Percentiles rank a stretch among this genome's conserved stretches.
phyloP scores from a whole-genome alignment of 352 stramenopile genomes.

The Phytophthora europaea region DNA sequence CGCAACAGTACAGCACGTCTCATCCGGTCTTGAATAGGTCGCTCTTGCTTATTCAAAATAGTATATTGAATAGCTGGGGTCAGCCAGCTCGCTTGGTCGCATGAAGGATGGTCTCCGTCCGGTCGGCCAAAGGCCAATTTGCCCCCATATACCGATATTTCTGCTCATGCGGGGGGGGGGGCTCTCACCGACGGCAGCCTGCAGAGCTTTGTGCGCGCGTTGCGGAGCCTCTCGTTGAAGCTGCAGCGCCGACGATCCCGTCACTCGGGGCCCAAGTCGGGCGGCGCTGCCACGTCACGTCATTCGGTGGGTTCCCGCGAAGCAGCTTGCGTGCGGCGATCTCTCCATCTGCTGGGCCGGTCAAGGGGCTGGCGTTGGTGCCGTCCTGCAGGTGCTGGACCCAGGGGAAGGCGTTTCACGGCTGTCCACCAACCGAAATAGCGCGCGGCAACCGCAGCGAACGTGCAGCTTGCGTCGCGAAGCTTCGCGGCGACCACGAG shows the following conservation, averaged over 20 bases:
- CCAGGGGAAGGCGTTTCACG: conserved; percentile 5
- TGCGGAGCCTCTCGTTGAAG: conserved; percentile 1
- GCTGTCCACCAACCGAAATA: conserved; percentile 24
- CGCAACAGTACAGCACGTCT: not conserved
- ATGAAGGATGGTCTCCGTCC: not conserved
- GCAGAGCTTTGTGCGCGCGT: not conserved
- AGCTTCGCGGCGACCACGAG: conserved; percentile 19
- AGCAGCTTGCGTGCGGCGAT: conserved; percentile 11
- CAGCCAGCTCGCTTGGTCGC: not conserved
- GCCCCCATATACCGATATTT: too few species aligned
- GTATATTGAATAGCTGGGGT: not conserved
- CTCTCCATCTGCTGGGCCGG: conserved; percentile 16
- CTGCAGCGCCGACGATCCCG: not conserved
- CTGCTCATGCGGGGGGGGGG: too few species aligned
- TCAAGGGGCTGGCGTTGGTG: not conserved
- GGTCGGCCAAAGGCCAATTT: too few species aligned
- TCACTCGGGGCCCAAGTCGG: too few species aligned
- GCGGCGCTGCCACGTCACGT: not conserved
- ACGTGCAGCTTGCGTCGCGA: conserved; percentile 18
- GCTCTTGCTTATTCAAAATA: not conserved
- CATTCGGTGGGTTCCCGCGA: not conserved
- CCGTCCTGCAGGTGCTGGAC: not conserved
- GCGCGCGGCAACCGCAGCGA: conserved; percentile 3
- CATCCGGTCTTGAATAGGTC: not conserved
- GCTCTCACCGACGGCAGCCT: not conserved